phyloP scores from a whole-genome alignment of 345 rosid species.

The Lumnitzera racemosa region DNA sequence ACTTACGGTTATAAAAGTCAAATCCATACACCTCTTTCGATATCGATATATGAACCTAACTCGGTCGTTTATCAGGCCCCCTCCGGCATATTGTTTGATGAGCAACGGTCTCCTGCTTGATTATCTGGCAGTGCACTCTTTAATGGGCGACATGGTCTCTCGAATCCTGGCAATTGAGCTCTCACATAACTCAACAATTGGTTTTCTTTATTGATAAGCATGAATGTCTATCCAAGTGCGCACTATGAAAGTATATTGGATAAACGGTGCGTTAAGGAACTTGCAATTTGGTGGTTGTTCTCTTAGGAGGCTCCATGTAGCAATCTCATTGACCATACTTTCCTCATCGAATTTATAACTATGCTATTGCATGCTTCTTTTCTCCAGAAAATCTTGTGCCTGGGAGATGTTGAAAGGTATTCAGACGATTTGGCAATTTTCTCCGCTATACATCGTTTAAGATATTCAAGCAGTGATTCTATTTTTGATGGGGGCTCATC shows the following conservation, averaged over 20 bases:
- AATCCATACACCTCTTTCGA: background rate
- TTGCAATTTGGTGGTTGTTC: no score
- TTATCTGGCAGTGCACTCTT: conserved; percentile 21
- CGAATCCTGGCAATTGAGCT: conserved; percentile 26
- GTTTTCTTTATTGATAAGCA: conserved; percentile 43
- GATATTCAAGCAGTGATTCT: conserved; percentile 24
- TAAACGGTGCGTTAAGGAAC: no score
- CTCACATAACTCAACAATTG: conserved; percentile 25
- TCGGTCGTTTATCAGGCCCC: conserved; percentile 25
- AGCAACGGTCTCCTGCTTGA: conserved; percentile 16
- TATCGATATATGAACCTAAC: conserved; percentile 10
- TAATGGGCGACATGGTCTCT: conserved; percentile 26
- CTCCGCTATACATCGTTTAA: conserved; percentile 18
- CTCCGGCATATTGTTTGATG: conserved; percentile 19
- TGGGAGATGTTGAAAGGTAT: conserved; percentile 28
- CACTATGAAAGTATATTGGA: no score
- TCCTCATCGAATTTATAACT: no score
- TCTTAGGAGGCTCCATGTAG: no score
- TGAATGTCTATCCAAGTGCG: background rate
- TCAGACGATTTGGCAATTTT: conserved; percentile 17
- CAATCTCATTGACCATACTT: no score
- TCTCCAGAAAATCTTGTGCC: conserved; percentile 44
- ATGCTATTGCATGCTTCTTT: background rate
- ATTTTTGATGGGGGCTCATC: conserved; percentile 22
- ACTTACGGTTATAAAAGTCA: no score